Evolutionary conservation across 805 yeast species (phyloP), one percentile per base, ranked within the genome.

Genomic region (Saccharomycopsis fermentans): DNA sequence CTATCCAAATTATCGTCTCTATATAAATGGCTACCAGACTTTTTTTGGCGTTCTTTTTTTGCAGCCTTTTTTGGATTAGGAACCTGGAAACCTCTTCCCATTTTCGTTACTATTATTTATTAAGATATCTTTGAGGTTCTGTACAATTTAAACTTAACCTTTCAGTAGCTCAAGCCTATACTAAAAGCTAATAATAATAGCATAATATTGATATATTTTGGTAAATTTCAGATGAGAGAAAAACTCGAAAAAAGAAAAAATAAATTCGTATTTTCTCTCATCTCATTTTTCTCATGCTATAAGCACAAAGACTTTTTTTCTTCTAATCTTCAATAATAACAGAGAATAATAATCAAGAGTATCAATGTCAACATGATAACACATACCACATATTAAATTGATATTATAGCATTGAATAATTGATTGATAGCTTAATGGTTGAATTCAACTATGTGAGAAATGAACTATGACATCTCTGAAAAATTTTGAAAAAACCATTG

Each of bases 1-100:
- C 86, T 71, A 65, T 74, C 62, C 6, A 37, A 12, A 21, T 58
- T 43, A 12, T 58, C 54, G 21, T 58, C 62, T 6, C 63, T 40
- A 24, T 43, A 21, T 17, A 61, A 52, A 52, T 61, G 63, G 24
- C 59, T 56, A 4, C 63, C 63, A 1, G 56, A 50, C n/a, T 55
- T 52, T 21, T 43, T 43, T 43, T 43, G 50, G 29, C 50, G 50
- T 4, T 17, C 39, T 29, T 37, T 56, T 54, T 39, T 48, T 6
- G 32, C 50, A 19, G 17, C 19, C 34, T 58, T 61, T 19, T 29
- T 36, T 5, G 62, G 62, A 57, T 61, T 61, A 40, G 63, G 63
- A 14, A 39, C 50, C 39, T 61, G 63, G 9, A 9, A 26, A 17
- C 63, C 63, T 26, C 63, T 47, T 17, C 63, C 63, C 63, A 61